Evolutionary conservation across 768 basidiomycete species (phyloP), one percentile per base, ranked within the genome.

Genomic region (Tubosaeta brunneosetosa): DNA sequence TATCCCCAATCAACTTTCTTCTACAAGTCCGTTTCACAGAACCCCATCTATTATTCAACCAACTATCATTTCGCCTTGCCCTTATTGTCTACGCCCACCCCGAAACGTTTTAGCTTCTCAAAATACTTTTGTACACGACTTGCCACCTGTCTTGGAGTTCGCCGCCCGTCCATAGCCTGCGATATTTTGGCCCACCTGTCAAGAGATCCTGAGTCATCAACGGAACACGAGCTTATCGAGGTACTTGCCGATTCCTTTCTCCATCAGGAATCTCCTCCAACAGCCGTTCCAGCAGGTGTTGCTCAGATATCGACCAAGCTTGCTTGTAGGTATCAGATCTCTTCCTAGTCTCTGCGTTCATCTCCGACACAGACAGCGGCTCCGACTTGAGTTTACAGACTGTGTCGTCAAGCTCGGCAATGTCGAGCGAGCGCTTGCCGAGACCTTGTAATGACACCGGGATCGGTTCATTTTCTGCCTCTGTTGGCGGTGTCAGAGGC

Each of bases 101-200:
- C 88, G 66, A 83, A 90, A 57, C 79, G 78, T 70, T 84, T 88
- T 66, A 91, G 66, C 73, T 91, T 91, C 65, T 86, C 86, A 66
- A 89, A 85, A 68, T 91, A 91, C 69, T 92, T 92, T 61, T 92
- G 90, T 49, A 92, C 89, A 16, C 88, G 79, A 71, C 87, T 90
- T 34, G 88, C 88, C n/a, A 92, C 90, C 72, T 92, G 90, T 55
- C 88, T 72, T 4, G 89, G 83, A 4, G 90, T 91, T 52, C 89
- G 71, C 41, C 74, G 74, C 1, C 89, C 89, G 44, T 81, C 74
- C 90, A 92, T 92, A 33, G 86, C 90, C 49, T 77, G 73, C 13
- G 89, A 91, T 47, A 91, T 91, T 67, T 88, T 87, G 50, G 82
- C 75, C 86, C 86, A 91, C 48, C 88, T 90, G 60, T 22, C 44